Evolutionary conservation across 2,329 filamentous ascomycete genomes (phyloP), one percentile per base, ranked within the genome.

Genomic region (Neurospora sp.): DNA sequence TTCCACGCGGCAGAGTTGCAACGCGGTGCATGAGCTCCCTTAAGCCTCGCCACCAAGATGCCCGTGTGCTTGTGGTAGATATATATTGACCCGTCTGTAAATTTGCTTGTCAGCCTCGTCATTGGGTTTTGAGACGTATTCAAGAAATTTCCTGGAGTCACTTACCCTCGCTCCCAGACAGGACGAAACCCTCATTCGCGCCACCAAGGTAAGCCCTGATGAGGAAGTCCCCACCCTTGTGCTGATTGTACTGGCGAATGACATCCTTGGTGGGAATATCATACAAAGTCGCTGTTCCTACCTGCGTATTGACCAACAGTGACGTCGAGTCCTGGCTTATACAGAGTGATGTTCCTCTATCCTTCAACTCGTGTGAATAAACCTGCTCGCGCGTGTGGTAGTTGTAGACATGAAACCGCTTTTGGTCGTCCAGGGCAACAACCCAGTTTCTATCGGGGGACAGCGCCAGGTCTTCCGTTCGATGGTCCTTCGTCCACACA

Each of bases 1-100:
- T 95, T 96, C 95, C 96, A 99, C 28, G 91, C 86, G 43, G 96
- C 91, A 8, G 92, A 88, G 78, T 97, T 98, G 73, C 96, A 95
- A 40, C 93, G 90, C 12, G 87, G 85, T 6, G 83, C 82, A 75
- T 98, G 95, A 0, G 89, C 94, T 10, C 52, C 52, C 39, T 88
- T 86, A 2, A 98, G 83, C 66, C 87, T 89, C 76, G 93, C 92
- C 6, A 99, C 88, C 0, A 91, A 84, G 6, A 86, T 84, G 6
- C 92, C 93, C 41, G 91, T 92, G 70, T 89, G 90, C 79, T 93
- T 96, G 79, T 97, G 92, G 93, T 94, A 98, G 72, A 99, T 92
- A 78, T 93, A 91, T 57, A 98, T 86, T 69, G 86, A 85, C 2
- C 88, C 88, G 72, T 89, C 87, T 86, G 66, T 28, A 4, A 43